A percentile compares a stretch with the other conserved stretches of the same genome.
phyloP scores from a whole-genome alignment of 805 yeast genomes.

The Ogataea chonburiensis region DNA sequence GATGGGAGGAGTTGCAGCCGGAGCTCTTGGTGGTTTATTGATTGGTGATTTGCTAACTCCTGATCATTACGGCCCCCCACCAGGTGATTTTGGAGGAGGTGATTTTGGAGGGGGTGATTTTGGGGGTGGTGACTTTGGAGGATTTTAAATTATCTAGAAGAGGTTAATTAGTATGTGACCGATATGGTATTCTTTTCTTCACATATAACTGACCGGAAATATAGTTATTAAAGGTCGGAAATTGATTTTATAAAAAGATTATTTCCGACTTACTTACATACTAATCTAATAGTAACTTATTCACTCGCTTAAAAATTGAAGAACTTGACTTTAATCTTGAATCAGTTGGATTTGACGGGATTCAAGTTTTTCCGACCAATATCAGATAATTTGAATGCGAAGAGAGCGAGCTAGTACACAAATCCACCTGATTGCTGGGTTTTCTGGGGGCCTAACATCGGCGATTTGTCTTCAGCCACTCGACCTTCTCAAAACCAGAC shows the following conservation, averaged over 20 bases:
- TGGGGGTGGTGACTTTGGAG: conserved; percentile 22
- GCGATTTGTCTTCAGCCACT: conserved; percentile 83
- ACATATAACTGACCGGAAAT: too few species aligned
- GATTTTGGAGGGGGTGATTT: conserved; percentile 23
- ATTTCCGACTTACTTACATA: too few species aligned
- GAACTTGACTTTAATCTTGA: too few species aligned
- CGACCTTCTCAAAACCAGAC: conserved; percentile 82
- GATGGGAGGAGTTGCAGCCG: conserved; percentile 36
- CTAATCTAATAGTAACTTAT: too few species aligned
- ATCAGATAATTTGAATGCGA: too few species aligned
- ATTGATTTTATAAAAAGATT: too few species aligned
- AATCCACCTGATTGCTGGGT: conserved; percentile 75
- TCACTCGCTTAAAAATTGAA: too few species aligned
- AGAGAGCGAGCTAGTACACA: too few species aligned
- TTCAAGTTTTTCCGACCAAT: too few species aligned
- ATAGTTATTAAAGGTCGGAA: too few species aligned
- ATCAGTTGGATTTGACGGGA: too few species aligned
- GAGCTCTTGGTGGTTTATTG: conserved; percentile 26
- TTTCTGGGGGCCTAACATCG: conserved; percentile 78
- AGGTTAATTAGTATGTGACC: not conserved
- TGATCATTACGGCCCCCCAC: conserved; percentile 9
- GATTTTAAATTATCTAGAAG: too few species aligned
- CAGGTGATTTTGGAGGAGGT: conserved; percentile 24
- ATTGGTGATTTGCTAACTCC: conserved; percentile 32
- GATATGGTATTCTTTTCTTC: not conserved